Base-by-base conservation (phyloP, 495 filamentous ascomycete species). In the Geopyxis carbonaria region DNA sequence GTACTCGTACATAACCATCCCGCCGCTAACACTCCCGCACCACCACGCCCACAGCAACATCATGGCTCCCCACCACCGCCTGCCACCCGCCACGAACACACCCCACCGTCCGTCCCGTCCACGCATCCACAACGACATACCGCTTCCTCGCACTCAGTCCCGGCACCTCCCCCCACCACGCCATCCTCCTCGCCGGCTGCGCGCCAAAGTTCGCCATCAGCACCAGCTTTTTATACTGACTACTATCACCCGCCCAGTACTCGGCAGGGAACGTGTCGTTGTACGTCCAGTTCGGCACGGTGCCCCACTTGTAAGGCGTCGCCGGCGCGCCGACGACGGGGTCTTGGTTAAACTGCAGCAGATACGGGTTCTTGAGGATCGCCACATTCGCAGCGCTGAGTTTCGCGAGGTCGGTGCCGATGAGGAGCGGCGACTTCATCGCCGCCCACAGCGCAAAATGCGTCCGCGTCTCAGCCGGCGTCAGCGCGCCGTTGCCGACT, bases 271-370 rank as follows among this genome's bases (percentile, higher is more conserved):
- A 61, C 0, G 52, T 61, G 0, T 65, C 55, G 30, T 74, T 65
- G 43, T 73, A 80, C 0, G 69, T 77, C 59, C 66, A 74, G 45
- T 77, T 72, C n/a, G n/a, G n/a, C n/a, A n/a, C n/a, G n/a, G n/a
- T n/a, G n/a, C n/a, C n/a, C 71, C 73, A 76, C 50, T 77, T 76
- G 40, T 73, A 79, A 1, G 74, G 74, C 51, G 51, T 64, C 0
- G 70, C 71, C 1, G 72, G 65, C n/a, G 51, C 51, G 3, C 71
- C 73, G 32, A 60, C 40, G 2, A 59, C 34, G 6, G 61, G 57
- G 39, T 80, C 75, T 50, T 79, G 75, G 46, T 69, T 66, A 53
- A 79, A 75, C 0, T 65, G 64, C 4, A 79, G 58, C 0, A 80
- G 54, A 15, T 66, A 55, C 34, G 59, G 45, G 52, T 78, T 79